phyloP scores from a whole-genome alignment of 1,284 basidiomycete species.

The Paramarasmius palmivorus region DNA sequence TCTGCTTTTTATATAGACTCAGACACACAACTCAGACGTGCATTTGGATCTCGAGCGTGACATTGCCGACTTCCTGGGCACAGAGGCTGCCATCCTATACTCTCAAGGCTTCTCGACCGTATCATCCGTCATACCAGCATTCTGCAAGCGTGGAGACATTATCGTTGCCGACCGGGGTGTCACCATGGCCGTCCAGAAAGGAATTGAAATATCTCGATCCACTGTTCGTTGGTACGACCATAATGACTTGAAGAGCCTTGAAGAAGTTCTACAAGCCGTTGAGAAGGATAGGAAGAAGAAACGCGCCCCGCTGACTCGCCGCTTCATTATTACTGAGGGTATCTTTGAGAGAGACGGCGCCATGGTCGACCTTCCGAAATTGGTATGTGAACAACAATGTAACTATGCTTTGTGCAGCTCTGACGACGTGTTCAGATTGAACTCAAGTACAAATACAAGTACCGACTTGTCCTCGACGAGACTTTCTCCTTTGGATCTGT shows the following conservation, averaged over 20 bases:
- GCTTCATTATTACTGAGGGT: slow-evolving; percentile 97
- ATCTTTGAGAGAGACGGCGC: slow-evolving; percentile 95
- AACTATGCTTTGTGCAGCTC: not conserved
- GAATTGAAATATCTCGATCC: slow-evolving; percentile 93
- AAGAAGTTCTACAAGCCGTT: slow-evolving; percentile 82
- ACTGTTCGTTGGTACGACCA: slow-evolving; percentile 97
- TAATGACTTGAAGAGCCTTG: slow-evolving; percentile 90
- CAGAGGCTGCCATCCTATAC: slow-evolving; percentile 90
- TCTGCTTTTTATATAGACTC: not conserved
- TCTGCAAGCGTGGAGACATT: slow-evolving; percentile 96
- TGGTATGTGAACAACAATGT: slow-evolving; percentile 55
- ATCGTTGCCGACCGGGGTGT: slow-evolving; percentile 96
- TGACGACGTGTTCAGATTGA: slow-evolving; percentile 69
- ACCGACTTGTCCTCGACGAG: slow-evolving; percentile 94
- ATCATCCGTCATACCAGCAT: slow-evolving; percentile 94
- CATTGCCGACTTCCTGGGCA: slow-evolving; percentile 89
- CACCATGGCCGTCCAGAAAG: slow-evolving; percentile 96
- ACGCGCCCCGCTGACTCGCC: slow-evolving; percentile 78
- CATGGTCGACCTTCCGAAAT: slow-evolving; percentile 87
- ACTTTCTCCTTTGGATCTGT: slow-evolving; percentile 91
- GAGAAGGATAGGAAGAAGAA: slow-evolving; percentile 89
- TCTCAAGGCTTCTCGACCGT: slow-evolving; percentile 93
- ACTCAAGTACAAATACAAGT: slow-evolving; percentile 94
- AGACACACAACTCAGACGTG: slow-evolving; percentile 61
- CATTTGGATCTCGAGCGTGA: slow-evolving; percentile 89